Evolutionary conservation across 2,329 filamentous ascomycete genomes (phyloP), one percentile per base, ranked within the genome.

Genomic region (Leptographium lundbergii): DNA sequence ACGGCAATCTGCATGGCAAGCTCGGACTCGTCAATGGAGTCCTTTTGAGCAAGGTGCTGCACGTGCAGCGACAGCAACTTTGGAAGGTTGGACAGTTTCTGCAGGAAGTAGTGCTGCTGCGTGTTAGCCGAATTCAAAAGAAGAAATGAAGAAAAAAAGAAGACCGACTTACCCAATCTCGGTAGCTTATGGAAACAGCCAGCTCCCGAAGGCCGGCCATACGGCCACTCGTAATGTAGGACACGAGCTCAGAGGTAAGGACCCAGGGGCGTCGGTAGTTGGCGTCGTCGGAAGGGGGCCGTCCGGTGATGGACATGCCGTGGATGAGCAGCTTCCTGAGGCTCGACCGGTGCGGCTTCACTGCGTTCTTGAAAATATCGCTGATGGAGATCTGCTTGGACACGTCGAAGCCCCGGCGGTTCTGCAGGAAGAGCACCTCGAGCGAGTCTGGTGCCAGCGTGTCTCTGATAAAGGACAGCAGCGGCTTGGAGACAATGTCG

Each of bases 391-490:
- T 85, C 9, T 73, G 73, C 1, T 81, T 68, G 24, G 66, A 64
- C 11, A 59, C 80, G 69, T 69, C 80, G 76, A 25, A 71, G 68
- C 60, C 78, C 69, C 65, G 79, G 67, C 74, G 73, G 61, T 91
- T 87, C 69, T 91, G 88, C 55, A 94, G 71, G 68, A 91, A 91
- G 11, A 94, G 75, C 10, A 84, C 84, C 70, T 94, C 87, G n/a
- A 94, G 75, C 32, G 82, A 87, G 69, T 94, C 89, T 1, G 89
- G 89, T 24, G 85, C 85, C 45, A 94, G 75, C 0, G 87, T 86
- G 62, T 91, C 87, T 65, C 86, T 88, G 62, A 94, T 76, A 67
- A 94, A 92, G 1, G 78, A 77, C 58, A 94, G 82, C 19, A 94
- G 73, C 27, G 85, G 77, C 9, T 80, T 75, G 1, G 87, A 88